A percentile compares a stretch with the other conserved stretches of the same genome.
Evolutionary conservation across 2,329 filamentous ascomycete species (phyloP).

Genomic region (Dactylonectria macrodidyma): DNA sequence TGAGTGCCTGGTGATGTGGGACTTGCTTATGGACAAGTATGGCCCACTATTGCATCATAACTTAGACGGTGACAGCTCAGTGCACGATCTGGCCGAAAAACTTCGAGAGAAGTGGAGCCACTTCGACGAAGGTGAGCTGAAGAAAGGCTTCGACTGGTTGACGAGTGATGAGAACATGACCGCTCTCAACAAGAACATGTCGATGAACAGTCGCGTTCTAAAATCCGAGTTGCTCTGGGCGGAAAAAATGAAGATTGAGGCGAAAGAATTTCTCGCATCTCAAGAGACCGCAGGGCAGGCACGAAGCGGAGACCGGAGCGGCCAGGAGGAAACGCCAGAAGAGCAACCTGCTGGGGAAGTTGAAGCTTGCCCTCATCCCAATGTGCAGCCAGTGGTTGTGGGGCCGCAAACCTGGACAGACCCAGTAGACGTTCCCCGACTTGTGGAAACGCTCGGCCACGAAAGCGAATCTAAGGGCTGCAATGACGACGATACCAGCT

Average conservation of each 20-base stretch:
- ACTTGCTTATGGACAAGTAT: conserved; percentile 1
- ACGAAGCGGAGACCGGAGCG: background rate
- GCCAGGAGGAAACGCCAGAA: background rate
- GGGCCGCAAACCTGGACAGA: background rate
- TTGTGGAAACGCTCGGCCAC: background rate
- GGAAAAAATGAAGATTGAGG: background rate
- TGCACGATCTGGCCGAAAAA: background rate
- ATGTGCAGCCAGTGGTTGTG: background rate
- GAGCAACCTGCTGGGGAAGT: background rate
- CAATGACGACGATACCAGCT: background rate
- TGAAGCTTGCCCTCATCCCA: background rate
- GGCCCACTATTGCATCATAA: background rate
- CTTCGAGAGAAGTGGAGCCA: background rate
- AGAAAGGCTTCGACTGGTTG: background rate
- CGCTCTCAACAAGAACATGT: background rate
- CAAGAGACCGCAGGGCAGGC: background rate
- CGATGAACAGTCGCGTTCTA: background rate
- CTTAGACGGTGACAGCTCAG: background rate
- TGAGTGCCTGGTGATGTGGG: conserved; percentile 2
- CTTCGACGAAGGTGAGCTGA: background rate
- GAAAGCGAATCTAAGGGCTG: background rate
- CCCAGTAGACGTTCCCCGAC: background rate
- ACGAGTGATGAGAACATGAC: background rate
- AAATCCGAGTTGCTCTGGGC: background rate
- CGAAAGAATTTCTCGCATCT: background rate